Evolutionary conservation across 257 asterid species (phyloP).

Genomic region (Fraxinus quadrangulata): DNA sequence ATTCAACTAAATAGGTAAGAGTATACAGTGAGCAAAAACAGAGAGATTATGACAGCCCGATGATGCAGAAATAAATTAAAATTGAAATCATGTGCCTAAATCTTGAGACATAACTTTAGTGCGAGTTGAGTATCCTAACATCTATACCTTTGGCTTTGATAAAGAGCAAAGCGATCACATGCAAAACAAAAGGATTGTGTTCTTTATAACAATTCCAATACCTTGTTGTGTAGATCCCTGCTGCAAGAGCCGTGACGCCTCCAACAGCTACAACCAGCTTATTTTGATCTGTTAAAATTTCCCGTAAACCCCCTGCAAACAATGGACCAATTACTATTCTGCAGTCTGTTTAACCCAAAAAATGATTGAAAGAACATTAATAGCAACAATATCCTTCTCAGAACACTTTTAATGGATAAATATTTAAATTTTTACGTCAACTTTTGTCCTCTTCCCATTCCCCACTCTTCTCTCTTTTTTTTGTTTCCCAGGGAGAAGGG

Average conservation of each 20-base stretch:
- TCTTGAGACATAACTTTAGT: not conserved
- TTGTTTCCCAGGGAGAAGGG: not conserved
- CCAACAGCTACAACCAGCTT: slow-evolving; percentile 93
- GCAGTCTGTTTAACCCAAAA: not conserved
- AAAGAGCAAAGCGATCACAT: not conserved
- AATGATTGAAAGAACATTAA: not conserved
- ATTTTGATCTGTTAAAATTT: slow-evolving; percentile 86
- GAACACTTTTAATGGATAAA: not conserved
- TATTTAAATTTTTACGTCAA: not conserved
- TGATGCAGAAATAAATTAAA: not conserved
- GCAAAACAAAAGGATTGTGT: not conserved
- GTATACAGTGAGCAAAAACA: not conserved
- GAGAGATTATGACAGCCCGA: not conserved
- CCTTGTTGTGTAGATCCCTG: slow-evolving; percentile 98
- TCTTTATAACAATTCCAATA: slow-evolving; percentile 27
- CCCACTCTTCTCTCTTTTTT: not conserved
- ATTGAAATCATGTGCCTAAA: not conserved
- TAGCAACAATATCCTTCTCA: not conserved
- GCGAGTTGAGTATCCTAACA: not conserved
- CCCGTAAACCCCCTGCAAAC: slow-evolving; percentile 78
- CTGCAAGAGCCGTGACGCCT: slow-evolving; percentile 95
- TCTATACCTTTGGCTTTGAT: not conserved
- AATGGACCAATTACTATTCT: slow-evolving; percentile 14
- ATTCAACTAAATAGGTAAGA: not conserved
- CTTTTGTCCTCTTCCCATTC: not conserved